Evolutionary conservation across 2,329 filamentous ascomycete genomes (phyloP).

Genomic region (Hypoxylon sp.): DNA sequence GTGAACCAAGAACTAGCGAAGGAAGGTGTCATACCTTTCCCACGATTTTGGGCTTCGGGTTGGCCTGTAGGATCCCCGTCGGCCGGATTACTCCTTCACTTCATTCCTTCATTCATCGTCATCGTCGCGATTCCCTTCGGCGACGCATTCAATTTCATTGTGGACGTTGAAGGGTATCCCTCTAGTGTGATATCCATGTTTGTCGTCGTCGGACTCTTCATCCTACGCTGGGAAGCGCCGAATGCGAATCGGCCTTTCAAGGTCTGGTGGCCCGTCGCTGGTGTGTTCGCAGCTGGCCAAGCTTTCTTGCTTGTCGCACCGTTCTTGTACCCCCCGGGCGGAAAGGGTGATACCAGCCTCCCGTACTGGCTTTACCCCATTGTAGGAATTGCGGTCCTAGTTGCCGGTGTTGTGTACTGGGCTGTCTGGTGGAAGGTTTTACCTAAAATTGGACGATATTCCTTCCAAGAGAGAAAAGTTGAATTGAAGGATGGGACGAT

Average conservation of each 20-base stretch:
- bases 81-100: slow-evolving; percentile 7
- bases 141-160: slow-evolving; percentile 11
- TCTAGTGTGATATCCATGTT: slow-evolving; percentile 10
- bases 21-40: slow-evolving; percentile 12
- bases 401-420: slow-evolving; percentile 6
- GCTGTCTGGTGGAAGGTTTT: slow-evolving; percentile 9
- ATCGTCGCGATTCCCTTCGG: slow-evolving; percentile 11
- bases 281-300: slow-evolving; percentile 2
- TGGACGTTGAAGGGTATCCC: slow-evolving; percentile 5
- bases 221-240: not conserved
- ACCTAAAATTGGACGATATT: slow-evolving; percentile 11
- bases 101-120: slow-evolving; percentile 11
- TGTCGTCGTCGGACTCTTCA: slow-evolving; percentile 9
- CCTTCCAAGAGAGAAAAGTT: slow-evolving; percentile 8
- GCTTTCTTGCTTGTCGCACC: slow-evolving; percentile 6
- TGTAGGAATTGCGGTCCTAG: not conserved
- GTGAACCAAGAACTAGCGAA: slow-evolving; percentile 13
- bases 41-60: slow-evolving; percentile 7
- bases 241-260: slow-evolving; percentile 3
- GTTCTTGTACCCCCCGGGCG: slow-evolving; percentile 7
- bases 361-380: slow-evolving; percentile 10
- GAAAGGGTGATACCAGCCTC: slow-evolving; percentile 9
- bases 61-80: slow-evolving; percentile 11
- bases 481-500: slow-evolving; percentile 13
- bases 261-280: slow-evolving; percentile 12